Percentiles rank a stretch among this genome's conserved stretches.
Evolutionary conservation across 495 filamentous ascomycete genomes (phyloP).

Genomic region (Neurospora africana): DNA sequence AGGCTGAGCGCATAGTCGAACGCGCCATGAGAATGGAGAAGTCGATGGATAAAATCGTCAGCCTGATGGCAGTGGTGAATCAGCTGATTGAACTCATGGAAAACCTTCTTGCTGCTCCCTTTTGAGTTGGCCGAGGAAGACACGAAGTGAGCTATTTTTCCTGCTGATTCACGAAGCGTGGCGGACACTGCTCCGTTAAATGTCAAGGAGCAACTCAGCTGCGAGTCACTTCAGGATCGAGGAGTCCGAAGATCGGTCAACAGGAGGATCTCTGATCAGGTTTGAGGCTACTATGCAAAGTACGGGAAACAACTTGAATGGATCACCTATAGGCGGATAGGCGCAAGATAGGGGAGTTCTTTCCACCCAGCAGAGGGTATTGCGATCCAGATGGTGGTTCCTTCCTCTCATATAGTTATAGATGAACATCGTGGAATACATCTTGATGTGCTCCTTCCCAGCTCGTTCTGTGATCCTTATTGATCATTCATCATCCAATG

Average conservation of each 20-base stretch:
- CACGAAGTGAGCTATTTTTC: neutral
- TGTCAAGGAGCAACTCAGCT: neutral
- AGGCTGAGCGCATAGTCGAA: neutral
- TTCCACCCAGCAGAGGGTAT: neutral
- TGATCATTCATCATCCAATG: neutral
- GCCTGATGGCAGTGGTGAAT: neutral
- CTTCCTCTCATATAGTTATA: neutral
- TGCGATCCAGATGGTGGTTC: neutral
- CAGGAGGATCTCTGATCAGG: neutral
- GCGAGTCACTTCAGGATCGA: neutral
- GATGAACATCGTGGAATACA: neutral
- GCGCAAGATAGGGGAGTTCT: neutral
- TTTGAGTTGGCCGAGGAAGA: neutral
- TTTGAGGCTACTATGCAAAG: neutral
- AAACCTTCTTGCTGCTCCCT: neutral
- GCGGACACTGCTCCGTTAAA: neutral
- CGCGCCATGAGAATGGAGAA: fast-evolving
- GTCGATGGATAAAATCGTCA: neutral
- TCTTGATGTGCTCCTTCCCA: neutral
- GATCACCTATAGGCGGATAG: neutral
- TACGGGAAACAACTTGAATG: neutral
- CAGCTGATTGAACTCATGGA: neutral
- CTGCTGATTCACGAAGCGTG: neutral
- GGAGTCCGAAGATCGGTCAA: neutral
- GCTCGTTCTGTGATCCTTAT: neutral